These are phyloP conservation scores for Calonectria honghensis DNA, from an alignment of 2,329 filamentous ascomycete species.

Conservation along the genomic window DNA sequence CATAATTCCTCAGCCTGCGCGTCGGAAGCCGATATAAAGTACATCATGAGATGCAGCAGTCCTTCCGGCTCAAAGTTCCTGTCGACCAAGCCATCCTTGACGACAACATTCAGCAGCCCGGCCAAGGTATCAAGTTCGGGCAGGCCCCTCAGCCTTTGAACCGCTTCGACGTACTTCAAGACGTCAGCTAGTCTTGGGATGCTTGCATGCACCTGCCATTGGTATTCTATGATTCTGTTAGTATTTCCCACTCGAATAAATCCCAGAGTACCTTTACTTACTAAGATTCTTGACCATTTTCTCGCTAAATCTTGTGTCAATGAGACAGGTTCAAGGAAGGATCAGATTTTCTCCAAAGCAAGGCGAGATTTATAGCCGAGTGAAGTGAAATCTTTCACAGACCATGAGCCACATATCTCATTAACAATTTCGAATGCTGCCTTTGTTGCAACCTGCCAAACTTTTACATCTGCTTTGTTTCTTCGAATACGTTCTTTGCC, in stretches of 20 bases:
- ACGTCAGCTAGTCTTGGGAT: background rate
- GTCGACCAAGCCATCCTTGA: background rate
- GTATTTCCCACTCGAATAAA: background rate
- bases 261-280: too few species aligned
- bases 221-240: background rate
- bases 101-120: background rate
- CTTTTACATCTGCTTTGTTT: too few species aligned
- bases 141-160: background rate
- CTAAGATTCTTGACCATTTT: too few species aligned
- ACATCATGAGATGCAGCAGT: background rate
- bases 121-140: background rate
- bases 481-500: too few species aligned
- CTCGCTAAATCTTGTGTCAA: too few species aligned
- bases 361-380: too few species aligned
- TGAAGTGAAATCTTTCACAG: too few species aligned
- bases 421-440: too few species aligned
- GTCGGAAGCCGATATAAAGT: background rate
- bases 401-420: accelerated
- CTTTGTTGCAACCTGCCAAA: too few species aligned
- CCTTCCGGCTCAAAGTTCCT: background rate
- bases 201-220: background rate
- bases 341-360: too few species aligned
- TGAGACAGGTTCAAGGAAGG: too few species aligned
- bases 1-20: background rate
- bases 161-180: background rate